Evolutionary conservation across 2,329 filamentous ascomycete species (phyloP).

Genomic region (Ramularia endophylla): DNA sequence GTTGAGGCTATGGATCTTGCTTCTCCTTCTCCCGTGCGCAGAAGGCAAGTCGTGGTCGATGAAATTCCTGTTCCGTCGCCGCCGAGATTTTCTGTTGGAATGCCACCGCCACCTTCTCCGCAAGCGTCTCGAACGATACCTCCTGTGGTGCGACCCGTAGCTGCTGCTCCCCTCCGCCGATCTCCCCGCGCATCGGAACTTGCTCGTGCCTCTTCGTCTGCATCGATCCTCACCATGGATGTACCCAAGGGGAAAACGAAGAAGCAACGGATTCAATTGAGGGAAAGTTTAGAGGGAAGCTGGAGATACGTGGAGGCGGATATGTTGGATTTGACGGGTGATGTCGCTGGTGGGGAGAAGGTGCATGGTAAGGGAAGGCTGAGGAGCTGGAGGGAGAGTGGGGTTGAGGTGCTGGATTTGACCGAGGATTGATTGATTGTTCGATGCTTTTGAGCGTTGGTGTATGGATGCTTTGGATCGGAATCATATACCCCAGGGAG

Average conservation of each 20-base stretch:
- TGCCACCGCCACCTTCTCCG: too few relatives aligned
- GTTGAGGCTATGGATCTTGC: constrained; percentile 19
- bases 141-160: too few relatives aligned
- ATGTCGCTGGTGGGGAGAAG: constrained; percentile 19
- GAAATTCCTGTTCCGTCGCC: too few relatives aligned
- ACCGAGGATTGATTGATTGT: constrained; percentile 21
- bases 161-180: too few relatives aligned
- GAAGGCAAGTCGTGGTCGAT: neutral
- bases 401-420: constrained; percentile 32
- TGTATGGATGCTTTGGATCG: too few relatives aligned
- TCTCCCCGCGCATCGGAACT: too few relatives aligned
- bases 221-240: too few relatives aligned
- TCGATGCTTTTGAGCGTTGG: neutral
- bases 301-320: constrained; percentile 28
- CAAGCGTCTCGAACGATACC: too few relatives aligned
- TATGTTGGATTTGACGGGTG: constrained; percentile 24
- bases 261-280: constrained; percentile 24
- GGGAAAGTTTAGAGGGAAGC: constrained; percentile 27
- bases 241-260: constrained; percentile 4
- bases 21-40: constrained; percentile 6
- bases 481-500: too few relatives aligned
- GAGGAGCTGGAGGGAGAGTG: constrained; percentile 28
- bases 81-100: too few relatives aligned
- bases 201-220: too few relatives aligned
- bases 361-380: constrained; percentile 11